Percentiles rank a stretch among this genome's conserved stretches.
Conservation (phyloP, 495 filamentous ascomycete species). For the Apodospora peruviana region DNA sequence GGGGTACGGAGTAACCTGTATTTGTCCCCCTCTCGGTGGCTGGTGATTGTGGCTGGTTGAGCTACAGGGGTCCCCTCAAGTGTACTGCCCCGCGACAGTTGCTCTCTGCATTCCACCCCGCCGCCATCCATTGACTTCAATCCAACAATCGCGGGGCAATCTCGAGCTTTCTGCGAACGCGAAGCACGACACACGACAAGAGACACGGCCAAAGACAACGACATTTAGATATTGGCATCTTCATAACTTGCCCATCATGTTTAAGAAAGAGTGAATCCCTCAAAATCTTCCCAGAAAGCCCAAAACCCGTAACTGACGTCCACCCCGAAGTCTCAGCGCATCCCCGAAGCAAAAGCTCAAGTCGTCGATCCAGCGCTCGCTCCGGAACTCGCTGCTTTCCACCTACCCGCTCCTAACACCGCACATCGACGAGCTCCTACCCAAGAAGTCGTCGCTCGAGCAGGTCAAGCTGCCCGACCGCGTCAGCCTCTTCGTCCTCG, state of each 20-base stretch:
- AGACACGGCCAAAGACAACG: too few relatives aligned
- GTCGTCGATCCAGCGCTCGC: slow-evolving; percentile 82
- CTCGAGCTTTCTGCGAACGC: too few relatives aligned
- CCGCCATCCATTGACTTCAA: too few relatives aligned
- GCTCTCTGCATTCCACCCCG: too few relatives aligned
- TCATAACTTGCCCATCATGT: slow-evolving; percentile 53
- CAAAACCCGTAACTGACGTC: neutral
- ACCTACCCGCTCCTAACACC: slow-evolving; percentile 83
- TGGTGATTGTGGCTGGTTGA: too few relatives aligned
- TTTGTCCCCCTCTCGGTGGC: too few relatives aligned
- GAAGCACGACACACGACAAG: too few relatives aligned
- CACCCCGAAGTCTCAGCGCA: slow-evolving; percentile 55
- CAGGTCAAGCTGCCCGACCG: slow-evolving; percentile 90
- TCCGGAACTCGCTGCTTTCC: slow-evolving; percentile 73
- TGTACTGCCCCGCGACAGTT: too few relatives aligned
- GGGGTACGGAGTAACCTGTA: too few relatives aligned
- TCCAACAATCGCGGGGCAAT: too few relatives aligned
- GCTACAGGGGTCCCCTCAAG: too few relatives aligned
- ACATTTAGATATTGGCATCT: too few relatives aligned
- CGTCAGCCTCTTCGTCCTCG: slow-evolving; percentile 78
- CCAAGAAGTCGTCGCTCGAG: slow-evolving; percentile 91
- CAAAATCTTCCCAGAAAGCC: neutral
- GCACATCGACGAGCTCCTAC: slow-evolving; percentile 89
- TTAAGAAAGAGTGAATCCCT: slow-evolving; percentile 75
- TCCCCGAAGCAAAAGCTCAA: slow-evolving; percentile 93